Percentiles rank a stretch among this genome's conserved stretches.
Evolutionary conservation across 306 rosid species (phyloP).

Genomic region (Fagus crenata): DNA sequence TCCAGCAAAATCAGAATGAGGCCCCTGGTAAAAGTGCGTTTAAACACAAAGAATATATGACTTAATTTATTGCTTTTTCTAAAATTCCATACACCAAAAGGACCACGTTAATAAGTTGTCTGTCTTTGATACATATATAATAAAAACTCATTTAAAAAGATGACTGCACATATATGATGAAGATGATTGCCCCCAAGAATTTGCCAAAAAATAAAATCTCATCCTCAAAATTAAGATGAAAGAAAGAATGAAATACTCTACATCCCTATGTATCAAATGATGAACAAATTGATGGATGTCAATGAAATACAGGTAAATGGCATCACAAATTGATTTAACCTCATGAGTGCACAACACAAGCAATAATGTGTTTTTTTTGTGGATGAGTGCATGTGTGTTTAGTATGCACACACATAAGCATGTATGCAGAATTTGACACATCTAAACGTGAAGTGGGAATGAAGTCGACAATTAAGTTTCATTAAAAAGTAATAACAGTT

Average conservation of each 20-base stretch:
- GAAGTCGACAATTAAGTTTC: no score
- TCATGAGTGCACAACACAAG: no score
- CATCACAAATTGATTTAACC: no score
- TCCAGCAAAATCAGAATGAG: slow-evolving; percentile 93
- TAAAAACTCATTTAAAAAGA: not conserved
- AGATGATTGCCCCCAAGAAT: not conserved
- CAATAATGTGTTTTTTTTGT: no score
- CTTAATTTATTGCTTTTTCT: not conserved
- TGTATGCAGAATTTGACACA: not conserved
- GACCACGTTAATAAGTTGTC: not conserved
- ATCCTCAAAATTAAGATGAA: not conserved
- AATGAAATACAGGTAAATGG: no score
- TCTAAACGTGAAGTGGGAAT: not conserved
- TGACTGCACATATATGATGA: not conserved
- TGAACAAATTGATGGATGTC: no score
- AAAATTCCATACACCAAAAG: not conserved
- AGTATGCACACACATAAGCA: not conserved
- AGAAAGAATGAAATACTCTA: no score
- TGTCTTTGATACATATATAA: not conserved
- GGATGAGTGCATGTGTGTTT: not conserved
- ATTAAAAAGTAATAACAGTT: no score
- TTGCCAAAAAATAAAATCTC: not conserved
- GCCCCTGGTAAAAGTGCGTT: slow-evolving; percentile 61
- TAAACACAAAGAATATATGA: not conserved
- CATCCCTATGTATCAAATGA: no score